Evolutionary conservation across 805 yeast genomes (phyloP), one percentile per base, ranked within the genome.

Genomic region (Metschnikowia amazonensis): DNA sequence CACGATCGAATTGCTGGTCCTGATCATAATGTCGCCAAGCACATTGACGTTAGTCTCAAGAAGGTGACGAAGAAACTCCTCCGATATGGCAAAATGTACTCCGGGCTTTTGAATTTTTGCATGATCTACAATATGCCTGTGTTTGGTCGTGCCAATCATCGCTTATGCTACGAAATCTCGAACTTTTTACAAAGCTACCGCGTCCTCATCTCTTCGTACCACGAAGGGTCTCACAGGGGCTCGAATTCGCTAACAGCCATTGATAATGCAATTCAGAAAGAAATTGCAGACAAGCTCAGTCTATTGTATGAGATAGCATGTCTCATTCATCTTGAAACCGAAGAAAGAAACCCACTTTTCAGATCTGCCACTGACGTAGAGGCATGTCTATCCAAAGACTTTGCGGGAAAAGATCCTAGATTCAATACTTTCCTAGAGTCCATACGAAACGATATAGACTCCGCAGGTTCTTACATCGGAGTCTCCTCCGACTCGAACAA

Each of bases 91-190:
- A 81, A 81, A 51, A 74, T 75, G 60, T 86, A 77, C 58, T 67
- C 74, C 23, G 78, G 82, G 1, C 66, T 94, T 43, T 62, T 63
- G 7, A 69, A 77, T 11, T 89, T 88, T 56, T 69, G 79, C 3
- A 86, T 84, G 49, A 56, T 66, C 14, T 88, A 84, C 63, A 70
- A 82, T 50, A 67, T 68, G 21, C 67, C 70, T 4, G 58, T 60
- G 18, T 80, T 77, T 58, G 99, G 99, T 0, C 75, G 77, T 43
- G 83, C 86, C 1, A 72, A 85, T 44, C 96, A 89, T 54, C 76
- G 86, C 3, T 65, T 94, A 5, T 86, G 94, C 48, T 72, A 66
- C 43, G 80, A 80, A 33, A 72, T 89, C 16, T 32, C 39, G n/a
- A 55, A 54, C 28, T 62, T 66, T 39, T 43, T 65, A 17, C 33